phyloP scores from a whole-genome alignment of 805 yeast genomes.

The Starmerella lactis-condensi region DNA sequence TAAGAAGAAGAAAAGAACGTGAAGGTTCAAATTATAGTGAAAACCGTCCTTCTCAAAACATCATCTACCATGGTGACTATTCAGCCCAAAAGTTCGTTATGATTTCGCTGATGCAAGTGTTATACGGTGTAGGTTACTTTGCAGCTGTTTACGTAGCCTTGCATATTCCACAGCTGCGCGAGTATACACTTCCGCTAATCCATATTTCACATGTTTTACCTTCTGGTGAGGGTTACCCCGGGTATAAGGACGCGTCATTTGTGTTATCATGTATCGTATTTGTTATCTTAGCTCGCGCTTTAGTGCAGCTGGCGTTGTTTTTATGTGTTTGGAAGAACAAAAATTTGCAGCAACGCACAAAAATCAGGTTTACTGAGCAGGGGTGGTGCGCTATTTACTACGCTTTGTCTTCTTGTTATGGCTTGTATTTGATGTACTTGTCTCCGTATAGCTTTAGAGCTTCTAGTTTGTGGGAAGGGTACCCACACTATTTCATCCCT shows the following conservation, averaged over 20 bases:
- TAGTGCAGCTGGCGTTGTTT: slow-evolving; percentile 6
- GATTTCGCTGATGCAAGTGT: slow-evolving; percentile 5
- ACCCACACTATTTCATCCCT: slow-evolving; percentile 56
- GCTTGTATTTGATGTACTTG: slow-evolving; percentile 36
- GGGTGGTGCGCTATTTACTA: slow-evolving; percentile 58
- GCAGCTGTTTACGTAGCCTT: slow-evolving; percentile 1
- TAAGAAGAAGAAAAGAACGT: too few relatives aligned
- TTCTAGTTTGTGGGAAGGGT: slow-evolving; percentile 40
- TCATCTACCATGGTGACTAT: too few relatives aligned
- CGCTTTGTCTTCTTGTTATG: slow-evolving; percentile 35
- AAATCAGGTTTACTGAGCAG: slow-evolving; percentile 67
- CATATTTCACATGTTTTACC: too few relatives aligned
- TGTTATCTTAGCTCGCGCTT: slow-evolving; percentile 13
- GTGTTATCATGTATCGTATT: slow-evolving; percentile 8
- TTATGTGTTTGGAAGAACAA: slow-evolving; percentile 3
- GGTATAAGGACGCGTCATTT: slow-evolving; percentile 9
- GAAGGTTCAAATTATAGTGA: too few relatives aligned
- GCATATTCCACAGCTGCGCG: slow-evolving; percentile 1
- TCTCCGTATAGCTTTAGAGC: slow-evolving; percentile 43
- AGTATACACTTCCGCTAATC: too few relatives aligned
- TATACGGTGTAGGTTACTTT: slow-evolving; percentile 2
- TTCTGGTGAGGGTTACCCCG: slow-evolving; percentile 12
- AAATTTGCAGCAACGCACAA: slow-evolving; percentile 26
- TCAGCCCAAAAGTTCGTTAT: too few relatives aligned
- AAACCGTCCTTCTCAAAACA: too few relatives aligned